Percentiles rank a stretch among this genome's conserved stretches.
These are phyloP conservation scores for Boeremia lycopersici DNA, from an alignment of 2,329 filamentous ascomycete species.

Conservation along the genomic window DNA sequence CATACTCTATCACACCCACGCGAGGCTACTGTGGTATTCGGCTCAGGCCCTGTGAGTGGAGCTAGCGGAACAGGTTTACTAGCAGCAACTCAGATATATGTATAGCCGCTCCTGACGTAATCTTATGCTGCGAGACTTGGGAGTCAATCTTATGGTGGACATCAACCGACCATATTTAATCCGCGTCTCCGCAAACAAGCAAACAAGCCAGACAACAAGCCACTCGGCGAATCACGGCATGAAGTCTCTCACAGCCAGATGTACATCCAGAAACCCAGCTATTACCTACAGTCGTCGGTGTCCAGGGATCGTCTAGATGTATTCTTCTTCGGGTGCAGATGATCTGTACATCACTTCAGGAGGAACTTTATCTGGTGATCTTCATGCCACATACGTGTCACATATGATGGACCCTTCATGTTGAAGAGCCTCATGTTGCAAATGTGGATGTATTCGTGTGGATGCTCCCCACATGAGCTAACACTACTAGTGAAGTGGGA, in stretches of 20 bases:
- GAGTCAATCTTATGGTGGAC: too few species aligned
- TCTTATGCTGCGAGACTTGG: too few species aligned
- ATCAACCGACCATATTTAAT: too few species aligned
- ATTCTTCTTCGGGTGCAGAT: not conserved
- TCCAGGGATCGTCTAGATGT: not conserved
- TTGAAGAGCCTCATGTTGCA: conserved; percentile 1
- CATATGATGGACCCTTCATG: not conserved
- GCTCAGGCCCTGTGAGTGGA: too few species aligned
- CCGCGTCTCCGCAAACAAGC: not conserved
- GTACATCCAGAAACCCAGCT: not conserved
- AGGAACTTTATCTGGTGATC: not conserved
- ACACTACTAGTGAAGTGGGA: conserved; percentile 5
- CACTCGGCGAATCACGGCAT: conserved; percentile 7
- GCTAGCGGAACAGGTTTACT: too few species aligned
- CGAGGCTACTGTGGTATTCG: too few species aligned
- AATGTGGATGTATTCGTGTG: conserved; percentile 5
- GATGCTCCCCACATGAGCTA: conserved; percentile 16
- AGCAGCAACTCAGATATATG: too few species aligned
- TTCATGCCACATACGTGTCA: conserved; percentile 4
- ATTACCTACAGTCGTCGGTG: not conserved
- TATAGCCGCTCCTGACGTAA: too few species aligned
- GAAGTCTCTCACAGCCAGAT: not conserved
- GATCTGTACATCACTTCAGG: not conserved
- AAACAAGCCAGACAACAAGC: not conserved
- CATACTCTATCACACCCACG: too few species aligned